phyloP scores from a whole-genome alignment of 257 asterid species.

The Anisodus tanguticus region DNA sequence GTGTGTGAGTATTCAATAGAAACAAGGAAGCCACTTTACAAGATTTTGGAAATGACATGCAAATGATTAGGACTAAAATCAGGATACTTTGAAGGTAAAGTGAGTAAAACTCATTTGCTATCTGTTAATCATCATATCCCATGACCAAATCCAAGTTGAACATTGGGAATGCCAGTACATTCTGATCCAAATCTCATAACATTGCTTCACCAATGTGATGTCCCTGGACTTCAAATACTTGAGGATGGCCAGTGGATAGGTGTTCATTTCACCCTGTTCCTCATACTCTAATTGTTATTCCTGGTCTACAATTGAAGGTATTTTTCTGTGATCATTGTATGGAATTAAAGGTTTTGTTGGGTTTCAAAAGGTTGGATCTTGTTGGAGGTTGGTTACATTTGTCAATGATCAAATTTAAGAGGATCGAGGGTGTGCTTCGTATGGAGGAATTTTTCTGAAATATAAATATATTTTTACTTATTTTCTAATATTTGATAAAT shows the following conservation, averaged over 20 bases:
- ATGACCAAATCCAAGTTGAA: conserved; percentile 73
- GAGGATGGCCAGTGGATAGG: conserved; percentile 61
- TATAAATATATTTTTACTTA: too few relatives aligned
- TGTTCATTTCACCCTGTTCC: conserved; percentile 53
- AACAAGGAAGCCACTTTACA: conserved; percentile 44
- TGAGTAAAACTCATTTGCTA: conserved; percentile 49
- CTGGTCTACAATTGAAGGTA: conserved; percentile 36
- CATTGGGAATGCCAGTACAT: conserved; percentile 70
- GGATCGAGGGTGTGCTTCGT: background rate
- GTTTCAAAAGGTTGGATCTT: too few relatives aligned
- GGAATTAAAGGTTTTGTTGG: too few relatives aligned
- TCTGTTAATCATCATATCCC: conserved; percentile 72
- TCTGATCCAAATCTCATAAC: conserved; percentile 74
- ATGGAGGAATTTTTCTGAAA: too few relatives aligned
- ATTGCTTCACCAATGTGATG: conserved; percentile 57
- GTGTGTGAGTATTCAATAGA: conserved; percentile 51
- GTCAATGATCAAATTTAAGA: background rate
- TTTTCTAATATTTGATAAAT: too few relatives aligned
- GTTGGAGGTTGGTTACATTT: too few relatives aligned
- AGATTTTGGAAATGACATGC: conserved; percentile 50
- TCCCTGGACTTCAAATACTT: conserved; percentile 42
- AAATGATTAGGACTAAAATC: conserved; percentile 57
- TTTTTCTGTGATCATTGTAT: background rate
- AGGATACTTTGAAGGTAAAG: conserved; percentile 46
- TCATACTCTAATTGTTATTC: conserved; percentile 41